phyloP scores from a whole-genome alignment of 108 stramenopile genomes.

The Hondaea fermentalgiana region DNA sequence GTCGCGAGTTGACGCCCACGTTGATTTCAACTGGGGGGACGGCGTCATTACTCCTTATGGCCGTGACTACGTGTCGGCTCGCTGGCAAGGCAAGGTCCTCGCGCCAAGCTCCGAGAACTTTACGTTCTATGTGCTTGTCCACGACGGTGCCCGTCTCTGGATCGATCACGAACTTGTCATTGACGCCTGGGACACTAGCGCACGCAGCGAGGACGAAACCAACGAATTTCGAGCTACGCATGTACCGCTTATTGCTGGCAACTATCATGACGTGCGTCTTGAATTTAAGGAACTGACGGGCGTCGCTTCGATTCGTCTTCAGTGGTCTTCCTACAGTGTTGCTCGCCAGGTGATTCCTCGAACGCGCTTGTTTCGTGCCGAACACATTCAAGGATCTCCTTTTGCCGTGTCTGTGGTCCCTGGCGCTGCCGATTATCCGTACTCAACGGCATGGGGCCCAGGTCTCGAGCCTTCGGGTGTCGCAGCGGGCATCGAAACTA shows the following conservation, averaged over 20 bases:
- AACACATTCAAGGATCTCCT: conserved; percentile 63
- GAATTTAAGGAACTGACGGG: conserved; percentile 69
- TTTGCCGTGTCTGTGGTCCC: conserved; percentile 56
- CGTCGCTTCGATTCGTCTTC: conserved; percentile 48
- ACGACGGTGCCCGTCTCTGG: conserved; percentile 65
- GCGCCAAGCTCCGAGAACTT: conserved; percentile 52
- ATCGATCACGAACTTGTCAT: conserved; percentile 64
- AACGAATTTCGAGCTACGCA: neutral
- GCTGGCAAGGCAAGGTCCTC: conserved; percentile 66
- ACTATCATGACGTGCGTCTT: conserved; percentile 59
- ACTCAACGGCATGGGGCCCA: conserved; percentile 45
- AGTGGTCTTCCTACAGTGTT: conserved; percentile 57
- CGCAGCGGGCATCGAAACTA: conserved; percentile 51
- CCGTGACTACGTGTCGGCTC: conserved; percentile 65
- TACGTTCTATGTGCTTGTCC: conserved; percentile 59
- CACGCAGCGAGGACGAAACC: conserved; percentile 40
- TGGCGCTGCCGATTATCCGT: conserved; percentile 66
- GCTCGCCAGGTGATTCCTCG: conserved; percentile 51
- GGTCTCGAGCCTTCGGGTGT: conserved; percentile 40
- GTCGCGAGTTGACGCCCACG: conserved; percentile 53
- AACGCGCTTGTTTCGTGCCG: conserved; percentile 41
- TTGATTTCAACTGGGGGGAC: conserved; percentile 57
- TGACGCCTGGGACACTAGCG: conserved; percentile 53
- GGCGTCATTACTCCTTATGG: conserved; percentile 62
- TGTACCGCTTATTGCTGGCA: conserved; percentile 40